These are phyloP conservation scores for Astragalus glycyphyllos DNA, from an alignment of 306 rosid genomes.

Conservation along the genomic window DNA sequence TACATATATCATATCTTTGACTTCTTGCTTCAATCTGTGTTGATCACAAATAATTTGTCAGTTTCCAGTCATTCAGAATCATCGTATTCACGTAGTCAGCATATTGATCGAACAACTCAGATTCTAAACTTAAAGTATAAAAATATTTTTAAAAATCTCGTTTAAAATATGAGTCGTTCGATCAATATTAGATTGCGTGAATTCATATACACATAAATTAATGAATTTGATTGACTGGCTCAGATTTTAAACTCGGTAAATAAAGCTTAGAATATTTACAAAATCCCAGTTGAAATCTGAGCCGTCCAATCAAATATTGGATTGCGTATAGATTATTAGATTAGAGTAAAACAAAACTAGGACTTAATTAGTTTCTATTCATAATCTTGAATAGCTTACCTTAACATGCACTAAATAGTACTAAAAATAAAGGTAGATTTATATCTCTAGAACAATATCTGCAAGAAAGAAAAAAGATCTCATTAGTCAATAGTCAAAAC, in stretches of 20 bases:
- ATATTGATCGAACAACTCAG: too few species aligned
- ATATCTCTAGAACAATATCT: conserved; percentile 98
- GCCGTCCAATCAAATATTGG: too few species aligned
- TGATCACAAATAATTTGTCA: conserved; percentile 15
- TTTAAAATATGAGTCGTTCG: too few species aligned
- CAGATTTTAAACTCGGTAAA: too few species aligned
- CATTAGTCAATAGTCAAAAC: conserved; percentile 20
- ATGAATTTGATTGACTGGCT: background rate
- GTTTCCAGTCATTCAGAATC: conserved; percentile 37
- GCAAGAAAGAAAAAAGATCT: conserved; percentile 46
- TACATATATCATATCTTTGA: conserved; percentile 30
- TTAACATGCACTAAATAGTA: conserved; percentile 45
- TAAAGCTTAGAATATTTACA: too few species aligned
- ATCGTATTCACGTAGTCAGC: too few species aligned
- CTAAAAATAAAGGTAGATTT: conserved; percentile 38
- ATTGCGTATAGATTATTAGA: background rate
- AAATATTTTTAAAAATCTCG: too few species aligned
- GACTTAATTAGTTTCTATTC: background rate
- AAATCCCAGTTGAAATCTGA: too few species aligned
- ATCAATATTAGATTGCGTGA: too few species aligned
- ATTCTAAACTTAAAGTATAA: too few species aligned
- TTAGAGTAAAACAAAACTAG: background rate
- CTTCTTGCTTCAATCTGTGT: conserved; percentile 42
- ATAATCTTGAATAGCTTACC: conserved; percentile 35
- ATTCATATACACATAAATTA: background rate